Evolutionary conservation across 768 basidiomycete genomes (phyloP), one percentile per base, ranked within the genome.

Genomic region (Dioszegia aurantiaca): DNA sequence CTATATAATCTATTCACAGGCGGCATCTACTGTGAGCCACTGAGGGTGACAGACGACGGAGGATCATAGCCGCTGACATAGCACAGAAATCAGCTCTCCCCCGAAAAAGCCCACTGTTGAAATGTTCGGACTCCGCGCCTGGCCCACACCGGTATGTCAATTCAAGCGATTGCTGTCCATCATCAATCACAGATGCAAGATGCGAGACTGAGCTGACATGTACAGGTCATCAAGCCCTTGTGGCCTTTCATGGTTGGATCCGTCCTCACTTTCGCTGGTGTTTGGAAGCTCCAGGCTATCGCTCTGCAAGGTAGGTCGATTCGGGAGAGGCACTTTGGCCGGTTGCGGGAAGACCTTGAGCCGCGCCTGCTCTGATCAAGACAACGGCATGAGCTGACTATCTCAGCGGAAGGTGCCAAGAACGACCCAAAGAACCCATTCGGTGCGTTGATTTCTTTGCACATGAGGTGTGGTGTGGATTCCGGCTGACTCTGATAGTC

Each of bases 81-180:
- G n/a, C n/a, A n/a, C n/a, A n/a, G n/a, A n/a, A n/a, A n/a, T 12
- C 42, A 44, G 54, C 17, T 23, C 48, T 33, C 27, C 4, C 36
- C 51, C 9, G 36, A 56, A 26, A 41, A 46, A 45, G n/a, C 23
- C 33, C 17, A 19, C 12, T 48, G 2, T 43, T 26, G 56, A 62
- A 59, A 73, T 75, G 74, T 75, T 75, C 68, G 74, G 74, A 65
- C 70, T 76, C 55, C 67, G 70, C 56, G 74, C 74, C 60, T 76
- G 72, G 70, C 74, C 74, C 62, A 75, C 74, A 51, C 72, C 74
- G 45, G 74, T 75, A 61, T 40, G 72, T 68, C 55, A 17, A 24
- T 39, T n/a, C n/a, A n/a, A n/a, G n/a, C n/a, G n/a, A n/a, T n/a
- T n/a, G n/a, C n/a, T n/a, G n/a, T n/a, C n/a, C n/a, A n/a, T n/a